A percentile compares a stretch with the other conserved stretches of the same genome.
Evolutionary conservation across 768 basidiomycete genomes (phyloP).

Genomic region (Termitomyces heimii): DNA sequence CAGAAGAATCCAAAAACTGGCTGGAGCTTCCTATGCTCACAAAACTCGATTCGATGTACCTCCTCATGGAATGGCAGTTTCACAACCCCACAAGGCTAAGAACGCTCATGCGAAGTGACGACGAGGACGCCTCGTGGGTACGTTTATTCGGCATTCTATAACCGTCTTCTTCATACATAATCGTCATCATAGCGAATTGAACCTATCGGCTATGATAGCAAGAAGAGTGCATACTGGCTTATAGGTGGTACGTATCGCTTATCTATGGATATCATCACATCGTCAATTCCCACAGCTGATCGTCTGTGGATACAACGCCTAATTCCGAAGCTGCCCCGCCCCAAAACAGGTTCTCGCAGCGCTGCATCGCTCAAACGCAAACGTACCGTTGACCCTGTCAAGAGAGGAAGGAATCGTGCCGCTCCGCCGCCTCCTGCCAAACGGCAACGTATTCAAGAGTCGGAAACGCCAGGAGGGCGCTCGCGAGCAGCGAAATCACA

Average conservation of each 20-base stretch:
- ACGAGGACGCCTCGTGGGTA: conserved; percentile 77
- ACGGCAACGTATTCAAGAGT: conserved; percentile 16
- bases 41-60: conserved; percentile 72
- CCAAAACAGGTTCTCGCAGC: conserved; percentile 36
- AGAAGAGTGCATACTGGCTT: conserved; percentile 78
- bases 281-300: conserved; percentile 50
- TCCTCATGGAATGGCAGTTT: conserved; percentile 83
- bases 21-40: conserved; percentile 59
- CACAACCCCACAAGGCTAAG: conserved; percentile 69
- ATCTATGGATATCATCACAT: not conserved
- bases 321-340: conserved; percentile 20
- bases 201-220: conserved; percentile 79
- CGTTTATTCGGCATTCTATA: conserved; percentile 19
- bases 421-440: conserved; percentile 12
- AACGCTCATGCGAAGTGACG: conserved; percentile 71
- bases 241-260: conserved; percentile 59
- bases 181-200: conserved; percentile 59
- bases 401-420: conserved; percentile 13
- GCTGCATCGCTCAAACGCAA: conserved; percentile 32
- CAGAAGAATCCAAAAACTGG: conserved; percentile 57
- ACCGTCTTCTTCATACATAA: not conserved
- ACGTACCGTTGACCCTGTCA: conserved; percentile 14
- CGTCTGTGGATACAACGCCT: conserved; percentile 85
- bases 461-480: conserved; percentile 26
- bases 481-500: conserved; percentile 64